Evolutionary conservation across 148 eudicot species (phyloP).

Genomic region (Cornus controversa): DNA sequence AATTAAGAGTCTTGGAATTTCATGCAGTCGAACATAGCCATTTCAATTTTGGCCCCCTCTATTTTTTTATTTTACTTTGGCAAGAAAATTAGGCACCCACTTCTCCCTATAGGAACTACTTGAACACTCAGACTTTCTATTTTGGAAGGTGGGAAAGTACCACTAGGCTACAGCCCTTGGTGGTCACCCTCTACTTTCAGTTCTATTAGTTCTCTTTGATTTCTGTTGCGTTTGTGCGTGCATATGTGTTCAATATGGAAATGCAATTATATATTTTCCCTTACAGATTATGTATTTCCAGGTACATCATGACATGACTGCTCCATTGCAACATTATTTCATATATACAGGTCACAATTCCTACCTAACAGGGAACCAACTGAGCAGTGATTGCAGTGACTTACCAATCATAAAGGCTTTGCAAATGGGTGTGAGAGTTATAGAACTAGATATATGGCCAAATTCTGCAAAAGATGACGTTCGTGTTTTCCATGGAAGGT

Average conservation of each 20-base stretch:
- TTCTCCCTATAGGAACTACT: too few relatives aligned
- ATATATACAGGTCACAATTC: slow-evolving; percentile 80
- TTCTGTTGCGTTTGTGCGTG: background rate
- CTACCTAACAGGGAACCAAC: slow-evolving; percentile 72
- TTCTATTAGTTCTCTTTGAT: background rate
- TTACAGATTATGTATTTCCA: slow-evolving; percentile 36
- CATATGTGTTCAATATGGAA: background rate
- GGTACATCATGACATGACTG: slow-evolving; percentile 81
- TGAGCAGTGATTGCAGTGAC: slow-evolving; percentile 90
- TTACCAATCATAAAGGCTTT: slow-evolving; percentile 87
- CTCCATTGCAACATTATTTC: slow-evolving; percentile 72
- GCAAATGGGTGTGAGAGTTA: slow-evolving; percentile 81
- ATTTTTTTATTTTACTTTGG: too few relatives aligned
- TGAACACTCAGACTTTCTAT: too few relatives aligned
- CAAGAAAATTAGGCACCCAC: too few relatives aligned
- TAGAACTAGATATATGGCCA: slow-evolving; percentile 97
- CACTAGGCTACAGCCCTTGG: too few relatives aligned
- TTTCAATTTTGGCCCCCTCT: too few relatives aligned
- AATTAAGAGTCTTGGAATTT: too few relatives aligned
- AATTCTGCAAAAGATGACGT: slow-evolving; percentile 75
- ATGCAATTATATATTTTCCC: background rate
- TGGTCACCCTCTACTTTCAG: background rate
- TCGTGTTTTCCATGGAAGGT: slow-evolving; percentile 98
- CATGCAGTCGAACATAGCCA: too few relatives aligned
- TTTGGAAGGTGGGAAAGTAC: too few relatives aligned